Evolutionary conservation across 2,329 filamentous ascomycete species (phyloP).

Genomic region (Paecilomyces variotii): DNA sequence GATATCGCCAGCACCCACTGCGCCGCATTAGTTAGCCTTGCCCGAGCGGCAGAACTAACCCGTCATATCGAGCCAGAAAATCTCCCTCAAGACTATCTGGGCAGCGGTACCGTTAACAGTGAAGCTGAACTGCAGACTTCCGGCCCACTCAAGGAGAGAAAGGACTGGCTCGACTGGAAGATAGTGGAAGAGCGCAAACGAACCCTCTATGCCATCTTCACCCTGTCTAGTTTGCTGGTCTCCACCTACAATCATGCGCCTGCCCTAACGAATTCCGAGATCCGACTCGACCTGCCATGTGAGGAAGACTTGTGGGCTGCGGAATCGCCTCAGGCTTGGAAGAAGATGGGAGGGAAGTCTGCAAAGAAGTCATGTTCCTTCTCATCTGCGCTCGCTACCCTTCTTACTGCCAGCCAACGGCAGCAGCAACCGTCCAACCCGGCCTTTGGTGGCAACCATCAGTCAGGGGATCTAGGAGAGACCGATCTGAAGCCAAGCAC

Average conservation of each 20-base stretch:
- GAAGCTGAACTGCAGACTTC: conserved; percentile 23
- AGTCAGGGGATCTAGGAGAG: conserved; percentile 44
- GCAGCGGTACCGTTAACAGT: conserved; percentile 20
- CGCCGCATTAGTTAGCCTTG: conserved; percentile 81
- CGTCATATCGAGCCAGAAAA: conserved; percentile 33
- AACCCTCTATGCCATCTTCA: conserved; percentile 84
- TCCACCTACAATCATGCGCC: conserved; percentile 90
- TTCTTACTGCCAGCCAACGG: conserved; percentile 69
- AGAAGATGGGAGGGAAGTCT: conserved; percentile 65
- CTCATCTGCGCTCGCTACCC: conserved; percentile 68
- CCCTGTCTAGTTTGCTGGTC: conserved; percentile 81
- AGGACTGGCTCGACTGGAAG: conserved; percentile 86
- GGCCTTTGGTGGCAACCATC: conserved; percentile 40
- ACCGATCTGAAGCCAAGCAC: conserved; percentile 73
- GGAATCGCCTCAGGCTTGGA: conserved; percentile 74
- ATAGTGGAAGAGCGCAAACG: conserved; percentile 81
- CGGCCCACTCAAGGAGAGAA: conserved; percentile 25
- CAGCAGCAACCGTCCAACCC: conserved; percentile 30
- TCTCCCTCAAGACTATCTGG: conserved; percentile 32
- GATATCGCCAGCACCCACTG: conserved; percentile 92
- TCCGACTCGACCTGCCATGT: conserved; percentile 79
- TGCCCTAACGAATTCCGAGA: conserved; percentile 87
- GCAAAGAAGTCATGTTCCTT: conserved; percentile 69
- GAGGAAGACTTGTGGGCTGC: conserved; percentile 87
- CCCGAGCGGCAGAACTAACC: conserved; percentile 75